These are phyloP conservation scores for Fusarium marasasianum DNA, from an alignment of 2,329 filamentous ascomycete genomes.

Conservation along the genomic window DNA sequence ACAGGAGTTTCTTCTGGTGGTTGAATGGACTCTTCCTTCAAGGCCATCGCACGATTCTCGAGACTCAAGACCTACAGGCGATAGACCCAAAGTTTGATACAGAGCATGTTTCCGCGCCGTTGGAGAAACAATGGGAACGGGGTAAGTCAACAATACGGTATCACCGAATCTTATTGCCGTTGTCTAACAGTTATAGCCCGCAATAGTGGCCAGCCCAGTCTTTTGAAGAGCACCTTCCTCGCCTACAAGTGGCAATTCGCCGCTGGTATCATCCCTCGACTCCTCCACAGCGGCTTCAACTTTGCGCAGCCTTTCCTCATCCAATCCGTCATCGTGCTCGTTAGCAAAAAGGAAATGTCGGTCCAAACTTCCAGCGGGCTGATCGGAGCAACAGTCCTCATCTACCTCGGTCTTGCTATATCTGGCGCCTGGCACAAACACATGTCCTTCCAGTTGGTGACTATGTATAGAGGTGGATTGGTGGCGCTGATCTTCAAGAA, in stretches of 20 bases:
- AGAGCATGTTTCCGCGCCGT: slow-evolving; percentile 11
- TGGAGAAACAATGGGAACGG: slow-evolving; percentile 39
- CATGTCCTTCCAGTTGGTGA: slow-evolving; percentile 48
- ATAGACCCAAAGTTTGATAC: slow-evolving; percentile 46
- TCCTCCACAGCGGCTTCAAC: slow-evolving; percentile 52
- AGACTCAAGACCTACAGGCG: slow-evolving; percentile 37
- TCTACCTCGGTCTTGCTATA: slow-evolving; percentile 56
- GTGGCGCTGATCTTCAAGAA: slow-evolving; percentile 61
- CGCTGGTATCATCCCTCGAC: slow-evolving; percentile 48
- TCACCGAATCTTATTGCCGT: accelerated
- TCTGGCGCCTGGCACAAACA: slow-evolving; percentile 46
- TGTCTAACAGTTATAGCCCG: neutral
- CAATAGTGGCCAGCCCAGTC: slow-evolving; percentile 33
- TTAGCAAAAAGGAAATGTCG: slow-evolving; percentile 42
- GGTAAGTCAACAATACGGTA: neutral
- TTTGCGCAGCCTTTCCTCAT: slow-evolving; percentile 59
- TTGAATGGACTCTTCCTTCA: slow-evolving; percentile 45
- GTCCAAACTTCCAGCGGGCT: slow-evolving; percentile 49
- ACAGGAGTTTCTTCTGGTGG: slow-evolving; percentile 51
- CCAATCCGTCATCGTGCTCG: slow-evolving; percentile 46
- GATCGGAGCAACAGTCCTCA: slow-evolving; percentile 52
- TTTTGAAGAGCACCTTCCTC: slow-evolving; percentile 41
- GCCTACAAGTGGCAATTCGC: slow-evolving; percentile 45
- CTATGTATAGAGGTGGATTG: slow-evolving; percentile 49
- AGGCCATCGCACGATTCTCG: slow-evolving; percentile 40